Conservation (phyloP, 2,329 filamentous ascomycete species). For the Xylaria sp. region DNA sequence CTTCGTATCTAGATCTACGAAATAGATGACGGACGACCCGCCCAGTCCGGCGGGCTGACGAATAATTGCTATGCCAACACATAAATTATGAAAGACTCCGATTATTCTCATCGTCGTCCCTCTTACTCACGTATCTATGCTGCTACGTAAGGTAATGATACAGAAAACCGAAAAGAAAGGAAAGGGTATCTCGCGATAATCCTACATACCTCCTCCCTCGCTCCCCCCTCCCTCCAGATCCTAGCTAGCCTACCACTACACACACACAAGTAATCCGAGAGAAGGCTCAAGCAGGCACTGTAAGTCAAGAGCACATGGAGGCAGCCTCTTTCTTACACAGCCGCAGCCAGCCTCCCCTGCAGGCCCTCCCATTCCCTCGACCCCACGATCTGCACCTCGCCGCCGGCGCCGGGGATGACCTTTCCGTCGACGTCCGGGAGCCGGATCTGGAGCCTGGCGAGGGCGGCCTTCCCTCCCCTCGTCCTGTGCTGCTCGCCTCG, state of each 20-base stretch:
- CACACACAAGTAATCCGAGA: not conserved
- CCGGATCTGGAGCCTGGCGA: conserved; percentile 54
- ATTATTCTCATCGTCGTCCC: too few species aligned
- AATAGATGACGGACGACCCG: not conserved
- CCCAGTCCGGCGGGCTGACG: not conserved
- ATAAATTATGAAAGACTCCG: not conserved
- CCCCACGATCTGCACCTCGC: conserved; percentile 55
- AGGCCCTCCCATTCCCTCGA: conserved; percentile 59
- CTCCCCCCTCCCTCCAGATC: conserved; percentile 1
- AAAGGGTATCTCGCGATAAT: conserved; percentile 21
- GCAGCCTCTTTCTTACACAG: conserved; percentile 27
- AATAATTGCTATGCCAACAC: not conserved
- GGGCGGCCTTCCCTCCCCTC: conserved; percentile 40
- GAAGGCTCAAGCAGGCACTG: not conserved
- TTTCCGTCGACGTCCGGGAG: conserved; percentile 53
- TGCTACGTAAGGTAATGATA: conserved; percentile 10
- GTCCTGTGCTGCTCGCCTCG: conserved; percentile 33
- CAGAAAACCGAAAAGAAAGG: conserved; percentile 11
- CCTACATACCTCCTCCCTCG: not conserved
- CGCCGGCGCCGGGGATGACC: conserved; percentile 40
- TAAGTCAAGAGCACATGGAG: too few species aligned
- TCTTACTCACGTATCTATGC: too few species aligned
- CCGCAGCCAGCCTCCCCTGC: conserved; percentile 45
- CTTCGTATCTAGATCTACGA: too few species aligned
- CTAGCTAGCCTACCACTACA: too few species aligned